phyloP scores from a whole-genome alignment of 352 stramenopile species.

The Pseudoperonospora humuli region DNA sequence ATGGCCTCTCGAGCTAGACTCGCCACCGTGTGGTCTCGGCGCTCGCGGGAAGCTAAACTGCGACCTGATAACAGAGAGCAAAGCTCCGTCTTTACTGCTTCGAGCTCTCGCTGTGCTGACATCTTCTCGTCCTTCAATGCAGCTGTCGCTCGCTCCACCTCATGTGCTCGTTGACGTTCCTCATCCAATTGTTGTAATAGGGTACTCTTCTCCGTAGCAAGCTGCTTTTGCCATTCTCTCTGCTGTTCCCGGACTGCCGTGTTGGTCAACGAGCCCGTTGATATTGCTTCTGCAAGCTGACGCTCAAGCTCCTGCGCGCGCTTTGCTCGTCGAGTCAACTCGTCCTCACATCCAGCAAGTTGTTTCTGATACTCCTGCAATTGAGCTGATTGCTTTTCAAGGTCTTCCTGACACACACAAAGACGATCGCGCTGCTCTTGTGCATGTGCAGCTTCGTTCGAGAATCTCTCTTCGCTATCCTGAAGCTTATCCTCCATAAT shows the following conservation, averaged over 20 bases:
- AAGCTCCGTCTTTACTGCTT: slow-evolving; percentile 37
- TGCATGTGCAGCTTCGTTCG: slow-evolving; percentile 25
- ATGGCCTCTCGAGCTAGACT: slow-evolving; percentile 30
- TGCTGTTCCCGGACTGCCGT: slow-evolving; percentile 29
- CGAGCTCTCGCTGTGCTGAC: slow-evolving; percentile 28
- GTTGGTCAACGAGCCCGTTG: slow-evolving; percentile 28
- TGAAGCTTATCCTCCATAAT: slow-evolving; percentile 38
- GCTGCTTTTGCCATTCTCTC: slow-evolving; percentile 28
- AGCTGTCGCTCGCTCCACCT: slow-evolving; percentile 17
- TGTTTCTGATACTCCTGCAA: slow-evolving; percentile 27
- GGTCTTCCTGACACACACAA: slow-evolving; percentile 17
- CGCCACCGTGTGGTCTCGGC: slow-evolving; percentile 5
- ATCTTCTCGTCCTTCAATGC: slow-evolving; percentile 28
- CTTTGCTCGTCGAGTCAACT: slow-evolving; percentile 16
- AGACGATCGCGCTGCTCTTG: slow-evolving; percentile 32
- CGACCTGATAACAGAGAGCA: slow-evolving; percentile 12
- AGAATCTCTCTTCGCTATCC: slow-evolving; percentile 29
- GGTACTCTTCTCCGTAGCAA: slow-evolving; percentile 39
- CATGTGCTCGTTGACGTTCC: slow-evolving; percentile 31
- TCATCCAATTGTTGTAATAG: slow-evolving; percentile 35
- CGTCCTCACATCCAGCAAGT: slow-evolving; percentile 17
- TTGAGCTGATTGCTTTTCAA: slow-evolving; percentile 17
- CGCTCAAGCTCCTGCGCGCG: slow-evolving; percentile 40
- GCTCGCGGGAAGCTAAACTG: slow-evolving; percentile 3
- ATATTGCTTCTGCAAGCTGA: slow-evolving; percentile 28